Evolutionary conservation across 257 asterid species (phyloP).

Genomic region (Capsicum chinense): DNA sequence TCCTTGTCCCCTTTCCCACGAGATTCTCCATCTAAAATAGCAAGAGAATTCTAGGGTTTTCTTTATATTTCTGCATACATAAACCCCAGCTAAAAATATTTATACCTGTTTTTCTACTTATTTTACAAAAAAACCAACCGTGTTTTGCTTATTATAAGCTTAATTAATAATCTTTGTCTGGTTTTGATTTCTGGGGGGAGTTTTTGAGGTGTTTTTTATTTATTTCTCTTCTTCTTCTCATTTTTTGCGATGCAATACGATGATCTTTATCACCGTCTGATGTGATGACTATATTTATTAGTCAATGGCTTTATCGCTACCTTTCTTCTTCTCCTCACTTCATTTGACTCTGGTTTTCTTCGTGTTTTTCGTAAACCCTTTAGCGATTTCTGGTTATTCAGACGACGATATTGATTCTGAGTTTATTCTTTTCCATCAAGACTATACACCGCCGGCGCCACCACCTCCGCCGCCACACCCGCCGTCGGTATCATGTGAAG

Average conservation of each 20-base stretch:
- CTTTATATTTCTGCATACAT: not conserved
- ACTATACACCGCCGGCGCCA: constrained; percentile 98
- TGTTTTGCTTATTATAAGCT: constrained; percentile 2
- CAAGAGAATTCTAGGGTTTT: not conserved
- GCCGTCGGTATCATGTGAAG: constrained; percentile 82
- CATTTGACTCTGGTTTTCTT: constrained; percentile 31
- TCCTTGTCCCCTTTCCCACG: constrained; percentile 15
- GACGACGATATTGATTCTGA: constrained; percentile 61
- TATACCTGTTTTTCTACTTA: not conserved
- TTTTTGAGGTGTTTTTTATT: constrained; percentile 33
- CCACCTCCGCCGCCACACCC: constrained; percentile 99
- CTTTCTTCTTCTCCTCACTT: constrained; percentile 12
- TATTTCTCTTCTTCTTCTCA: constrained; percentile 24
- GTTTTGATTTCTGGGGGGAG: constrained; percentile 17
- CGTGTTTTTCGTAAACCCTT: constrained; percentile 46
- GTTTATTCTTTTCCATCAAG: constrained; percentile 67
- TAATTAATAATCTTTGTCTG: not conserved
- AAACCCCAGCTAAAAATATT: not conserved
- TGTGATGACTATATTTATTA: constrained; percentile 65
- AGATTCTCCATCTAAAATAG: constrained; percentile 28
- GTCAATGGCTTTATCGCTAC: constrained; percentile 51
- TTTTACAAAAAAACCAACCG: not conserved
- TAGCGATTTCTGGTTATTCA: constrained; percentile 30
- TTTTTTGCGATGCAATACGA: constrained; percentile 48
- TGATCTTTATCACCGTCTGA: constrained; percentile 32